Evolutionary conservation across 306 rosid genomes (phyloP).

Genomic region (Ammopiptanthus mongolicus): DNA sequence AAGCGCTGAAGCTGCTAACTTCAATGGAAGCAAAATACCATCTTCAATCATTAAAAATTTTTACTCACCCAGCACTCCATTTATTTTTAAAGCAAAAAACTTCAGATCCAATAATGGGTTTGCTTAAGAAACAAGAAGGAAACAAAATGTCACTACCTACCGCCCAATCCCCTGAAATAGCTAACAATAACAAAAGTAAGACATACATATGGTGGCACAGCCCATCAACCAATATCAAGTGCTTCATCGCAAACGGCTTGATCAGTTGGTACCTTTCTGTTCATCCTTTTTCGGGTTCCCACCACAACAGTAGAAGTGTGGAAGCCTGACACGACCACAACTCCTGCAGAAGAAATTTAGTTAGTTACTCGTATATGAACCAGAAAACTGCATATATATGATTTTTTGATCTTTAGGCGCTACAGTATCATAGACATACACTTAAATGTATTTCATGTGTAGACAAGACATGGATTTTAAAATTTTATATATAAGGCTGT

Average conservation of each 20-base stretch:
- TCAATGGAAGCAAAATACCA: constrained; percentile 6
- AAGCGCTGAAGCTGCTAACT: neutral
- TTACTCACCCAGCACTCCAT: neutral
- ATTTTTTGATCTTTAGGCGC: neutral
- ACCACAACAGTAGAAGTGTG: constrained; percentile 44
- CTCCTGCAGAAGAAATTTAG: constrained; percentile 14
- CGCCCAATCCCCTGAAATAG: neutral
- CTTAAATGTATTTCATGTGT: neutral
- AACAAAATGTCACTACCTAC: constrained; percentile 11
- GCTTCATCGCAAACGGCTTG: constrained; percentile 13
- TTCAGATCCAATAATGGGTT: neutral
- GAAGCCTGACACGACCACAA: constrained; percentile 43
- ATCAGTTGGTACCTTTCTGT: constrained; percentile 20
- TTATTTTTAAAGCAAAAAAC: constrained; percentile 4
- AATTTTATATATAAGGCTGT: neutral
- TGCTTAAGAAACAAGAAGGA: constrained; percentile 11
- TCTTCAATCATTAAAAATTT: constrained; percentile 1
- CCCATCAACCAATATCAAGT: constrained; percentile 1
- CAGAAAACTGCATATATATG: neutral
- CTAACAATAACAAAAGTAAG: constrained; percentile 2
- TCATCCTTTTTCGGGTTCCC: constrained; percentile 25
- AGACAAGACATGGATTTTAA: constrained; percentile 1
- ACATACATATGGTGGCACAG: neutral
- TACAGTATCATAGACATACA: neutral
- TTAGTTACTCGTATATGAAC: neutral